Conservation (phyloP, 345 rosid genomes). For the Mangifera indica region DNA sequence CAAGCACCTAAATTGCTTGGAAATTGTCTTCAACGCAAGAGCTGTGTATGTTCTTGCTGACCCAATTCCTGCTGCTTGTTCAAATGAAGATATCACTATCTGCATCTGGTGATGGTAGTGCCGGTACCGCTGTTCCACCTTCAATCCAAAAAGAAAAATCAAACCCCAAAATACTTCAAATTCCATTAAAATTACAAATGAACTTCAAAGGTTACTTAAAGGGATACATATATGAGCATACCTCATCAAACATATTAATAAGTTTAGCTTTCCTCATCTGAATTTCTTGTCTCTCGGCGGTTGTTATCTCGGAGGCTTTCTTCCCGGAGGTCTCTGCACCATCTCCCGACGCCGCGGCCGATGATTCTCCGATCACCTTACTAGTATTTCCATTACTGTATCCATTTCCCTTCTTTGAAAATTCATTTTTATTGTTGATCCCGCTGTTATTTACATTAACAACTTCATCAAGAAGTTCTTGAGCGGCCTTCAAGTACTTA, state of each 20-base stretch:
- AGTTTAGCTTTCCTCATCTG: conserved; percentile 98
- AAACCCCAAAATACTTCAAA: background rate
- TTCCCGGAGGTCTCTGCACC: conserved; percentile 53
- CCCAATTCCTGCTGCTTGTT: conserved; percentile 83
- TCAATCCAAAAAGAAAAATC: conserved; percentile 5
- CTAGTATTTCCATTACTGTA: conserved; percentile 28
- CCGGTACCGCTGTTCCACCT: conserved; percentile 98
- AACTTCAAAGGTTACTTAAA: background rate
- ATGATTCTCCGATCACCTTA: conserved; percentile 56
- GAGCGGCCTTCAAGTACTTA: conserved; percentile 90
- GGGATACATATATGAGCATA: conserved; percentile 19
- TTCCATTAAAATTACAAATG: background rate
- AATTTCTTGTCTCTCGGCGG: conserved; percentile 92
- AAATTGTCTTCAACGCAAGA: conserved; percentile 85
- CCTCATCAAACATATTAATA: conserved; percentile 91
- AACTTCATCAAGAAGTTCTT: conserved; percentile 91
- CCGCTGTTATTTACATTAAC: conserved; percentile 62
- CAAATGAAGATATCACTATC: conserved; percentile 77
- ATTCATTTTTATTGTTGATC: conserved; percentile 29
- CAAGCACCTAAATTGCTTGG: conserved; percentile 89
- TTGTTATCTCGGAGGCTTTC: conserved; percentile 55
- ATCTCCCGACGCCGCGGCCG: conserved; percentile 40
- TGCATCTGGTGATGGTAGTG: conserved; percentile 98
- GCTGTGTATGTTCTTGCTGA: conserved; percentile 91
- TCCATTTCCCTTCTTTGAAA: conserved; percentile 44